A percentile compares a stretch with the other conserved stretches of the same genome.
phyloP scores from a whole-genome alignment of 23 red algal species.

The Gracilariopsis chorda region DNA sequence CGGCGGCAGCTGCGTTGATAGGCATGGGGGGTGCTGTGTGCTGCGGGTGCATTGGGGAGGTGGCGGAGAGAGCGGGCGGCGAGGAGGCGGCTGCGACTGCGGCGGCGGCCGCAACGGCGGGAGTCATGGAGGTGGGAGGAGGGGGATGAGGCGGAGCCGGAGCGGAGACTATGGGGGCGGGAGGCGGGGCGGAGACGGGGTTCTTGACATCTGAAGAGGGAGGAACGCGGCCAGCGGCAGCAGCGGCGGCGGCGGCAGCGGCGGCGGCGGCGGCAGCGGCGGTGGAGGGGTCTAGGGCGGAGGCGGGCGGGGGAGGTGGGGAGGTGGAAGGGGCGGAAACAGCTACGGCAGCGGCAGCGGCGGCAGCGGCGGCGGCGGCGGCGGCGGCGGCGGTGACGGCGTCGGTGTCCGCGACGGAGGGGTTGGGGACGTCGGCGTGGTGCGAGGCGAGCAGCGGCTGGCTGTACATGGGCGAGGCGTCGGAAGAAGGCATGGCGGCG shows the following conservation, averaged over 20 bases:
- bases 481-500: constrained; percentile 17
- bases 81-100: neutral
- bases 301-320: neutral
- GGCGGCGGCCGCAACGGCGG: neutral
- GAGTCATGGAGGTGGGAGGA: neutral
- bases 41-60: neutral
- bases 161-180: neutral
- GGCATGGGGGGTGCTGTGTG: neutral
- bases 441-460: neutral
- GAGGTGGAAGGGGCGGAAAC: neutral
- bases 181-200: neutral
- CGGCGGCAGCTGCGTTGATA: constrained; percentile 17
- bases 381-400: neutral
- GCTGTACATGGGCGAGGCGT: neutral
- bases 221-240: neutral
- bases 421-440: neutral
- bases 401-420: neutral
- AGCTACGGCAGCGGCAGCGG: neutral
- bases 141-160: constrained; percentile 7
- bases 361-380: neutral
- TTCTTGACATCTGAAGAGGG: neutral
- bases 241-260: constrained; percentile 16
- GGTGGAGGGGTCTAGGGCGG: neutral
- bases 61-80: neutral
- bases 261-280: neutral